phyloP scores from a whole-genome alignment of 345 rosid species.

The Raphanus raphanistrum region DNA sequence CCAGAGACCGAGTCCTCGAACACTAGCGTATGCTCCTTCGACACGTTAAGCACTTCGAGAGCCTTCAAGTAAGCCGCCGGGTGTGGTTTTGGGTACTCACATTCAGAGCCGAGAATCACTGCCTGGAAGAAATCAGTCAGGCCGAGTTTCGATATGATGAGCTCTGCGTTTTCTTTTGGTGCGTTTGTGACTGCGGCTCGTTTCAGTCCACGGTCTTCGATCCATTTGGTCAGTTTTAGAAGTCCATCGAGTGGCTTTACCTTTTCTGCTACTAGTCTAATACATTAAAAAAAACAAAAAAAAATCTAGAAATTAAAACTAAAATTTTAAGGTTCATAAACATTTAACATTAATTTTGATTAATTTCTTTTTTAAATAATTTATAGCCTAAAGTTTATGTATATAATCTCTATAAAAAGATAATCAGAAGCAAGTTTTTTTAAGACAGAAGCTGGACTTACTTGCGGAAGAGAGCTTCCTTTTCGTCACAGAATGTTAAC shows the following conservation, averaged over 20 bases:
- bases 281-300: neutral
- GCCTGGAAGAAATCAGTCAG: conserved; percentile 74
- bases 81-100: conserved; percentile 82
- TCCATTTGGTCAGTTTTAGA: conserved; percentile 70
- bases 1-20: conserved; percentile 93
- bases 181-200: conserved; percentile 97
- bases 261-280: conserved; percentile 72
- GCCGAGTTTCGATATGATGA: conserved; percentile 76
- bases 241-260: conserved; percentile 66
- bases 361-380: too few species aligned
- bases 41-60: conserved; percentile 66
- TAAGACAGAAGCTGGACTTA: conserved; percentile 21
- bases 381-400: too few species aligned
- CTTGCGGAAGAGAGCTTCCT: conserved; percentile 84
- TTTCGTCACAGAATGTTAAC: conserved; percentile 59
- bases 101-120: conserved; percentile 71
- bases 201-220: conserved; percentile 79
- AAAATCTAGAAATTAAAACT: too few species aligned
- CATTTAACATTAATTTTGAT: too few species aligned
- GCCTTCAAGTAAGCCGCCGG: conserved; percentile 91
- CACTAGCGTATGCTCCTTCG: conserved; percentile 81
- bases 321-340: too few species aligned
- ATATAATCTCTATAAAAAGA: too few species aligned
- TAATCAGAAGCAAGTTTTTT: neutral
- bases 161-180: conserved; percentile 83